Conservation (phyloP, 2,329 filamentous ascomycete species). For the Cladosporium sp. region DNA sequence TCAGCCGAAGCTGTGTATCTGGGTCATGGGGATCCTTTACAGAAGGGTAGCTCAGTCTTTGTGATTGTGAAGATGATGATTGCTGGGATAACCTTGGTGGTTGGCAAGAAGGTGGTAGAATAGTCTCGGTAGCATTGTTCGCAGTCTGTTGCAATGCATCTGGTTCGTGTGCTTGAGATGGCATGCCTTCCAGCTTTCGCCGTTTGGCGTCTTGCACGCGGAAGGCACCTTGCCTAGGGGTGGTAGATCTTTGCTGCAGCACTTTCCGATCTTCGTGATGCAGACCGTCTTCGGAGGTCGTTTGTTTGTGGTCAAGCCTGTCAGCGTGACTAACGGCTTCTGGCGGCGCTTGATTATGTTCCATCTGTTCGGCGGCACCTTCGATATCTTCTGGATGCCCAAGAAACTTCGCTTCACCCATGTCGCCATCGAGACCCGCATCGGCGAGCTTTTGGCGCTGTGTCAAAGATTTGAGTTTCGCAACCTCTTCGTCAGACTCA, state of each 20-base stretch:
- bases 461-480: constrained; percentile 29
- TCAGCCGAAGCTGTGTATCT: constrained; percentile 58
- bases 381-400: constrained; percentile 18
- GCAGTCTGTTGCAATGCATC: neutral
- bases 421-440: constrained; percentile 17
- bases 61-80: constrained; percentile 35
- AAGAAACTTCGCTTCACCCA: constrained; percentile 21
- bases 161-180: neutral
- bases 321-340: constrained; percentile 10
- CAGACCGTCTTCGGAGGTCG: neutral
- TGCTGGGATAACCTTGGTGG: constrained; percentile 22
- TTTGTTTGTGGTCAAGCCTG: neutral
- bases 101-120: constrained; percentile 16
- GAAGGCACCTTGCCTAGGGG: constrained; percentile 21
- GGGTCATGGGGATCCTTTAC: constrained; percentile 72
- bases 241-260: neutral
- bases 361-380: constrained; percentile 18
- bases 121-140: neutral
- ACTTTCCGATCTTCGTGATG: neutral
- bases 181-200: neutral
- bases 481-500: constrained; percentile 40
- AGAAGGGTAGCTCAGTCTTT: constrained; percentile 62
- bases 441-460: constrained; percentile 25
- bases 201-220: constrained; percentile 22
- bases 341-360: constrained; percentile 12